Evolutionary conservation across 73 alveolate genomes (phyloP).

Genomic region (Symbiodinium pilosum): DNA sequence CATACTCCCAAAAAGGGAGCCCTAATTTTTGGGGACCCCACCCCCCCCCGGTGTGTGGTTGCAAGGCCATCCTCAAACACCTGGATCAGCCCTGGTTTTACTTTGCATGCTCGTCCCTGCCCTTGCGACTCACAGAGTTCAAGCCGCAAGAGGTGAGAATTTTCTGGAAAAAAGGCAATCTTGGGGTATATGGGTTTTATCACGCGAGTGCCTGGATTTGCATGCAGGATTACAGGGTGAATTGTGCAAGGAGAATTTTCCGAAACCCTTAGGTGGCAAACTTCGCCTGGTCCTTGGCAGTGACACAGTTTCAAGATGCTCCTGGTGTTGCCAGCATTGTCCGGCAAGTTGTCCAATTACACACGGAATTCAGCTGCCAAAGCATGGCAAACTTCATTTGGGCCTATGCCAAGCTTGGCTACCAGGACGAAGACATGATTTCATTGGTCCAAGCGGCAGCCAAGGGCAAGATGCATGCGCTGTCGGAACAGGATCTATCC

Average conservation of each 20-base stretch:
- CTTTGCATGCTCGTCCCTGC: conserved; percentile 5
- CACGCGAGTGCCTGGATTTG: too few species aligned
- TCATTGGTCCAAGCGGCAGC: not conserved
- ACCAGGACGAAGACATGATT: not conserved
- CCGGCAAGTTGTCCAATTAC: not conserved
- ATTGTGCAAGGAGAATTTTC: too few species aligned
- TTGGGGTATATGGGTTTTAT: too few species aligned
- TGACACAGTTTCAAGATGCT: not conserved
- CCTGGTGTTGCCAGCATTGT: conserved; percentile 8
- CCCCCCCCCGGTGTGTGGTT: too few species aligned
- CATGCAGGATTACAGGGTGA: too few species aligned
- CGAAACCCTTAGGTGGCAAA: too few species aligned
- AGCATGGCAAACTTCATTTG: conserved; percentile 56
- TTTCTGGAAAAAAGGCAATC: too few species aligned
- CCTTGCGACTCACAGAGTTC: conserved; percentile 3
- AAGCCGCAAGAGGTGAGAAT: conserved; percentile 69
- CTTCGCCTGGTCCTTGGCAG: conserved; percentile 55
- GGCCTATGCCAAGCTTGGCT: conserved; percentile 79
- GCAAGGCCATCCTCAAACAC: not conserved
- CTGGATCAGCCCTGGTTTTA: conserved; percentile 6
- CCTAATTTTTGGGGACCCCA: not conserved
- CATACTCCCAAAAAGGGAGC: too few species aligned
- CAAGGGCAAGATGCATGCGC: not conserved
- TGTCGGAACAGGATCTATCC: conserved; percentile 62
- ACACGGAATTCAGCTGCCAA: conserved; percentile 45